Percentiles rank a stretch among this genome's conserved stretches.
phyloP scores from a whole-genome alignment of 73 alveolate genomes.

The Tetrahymena malaccensis region DNA sequence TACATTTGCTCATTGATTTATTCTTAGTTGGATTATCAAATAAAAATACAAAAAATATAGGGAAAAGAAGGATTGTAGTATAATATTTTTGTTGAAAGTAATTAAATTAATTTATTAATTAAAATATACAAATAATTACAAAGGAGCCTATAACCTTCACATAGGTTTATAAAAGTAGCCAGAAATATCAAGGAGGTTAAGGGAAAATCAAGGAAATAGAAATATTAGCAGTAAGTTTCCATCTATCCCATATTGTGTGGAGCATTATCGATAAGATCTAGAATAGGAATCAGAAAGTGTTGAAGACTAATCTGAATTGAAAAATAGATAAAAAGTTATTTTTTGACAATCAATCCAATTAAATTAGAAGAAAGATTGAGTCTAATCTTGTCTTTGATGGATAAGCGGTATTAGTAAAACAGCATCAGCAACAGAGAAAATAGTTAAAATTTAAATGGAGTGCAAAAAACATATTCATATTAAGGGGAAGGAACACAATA shows the following conservation, averaged over 20 bases:
- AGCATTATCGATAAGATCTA: background rate
- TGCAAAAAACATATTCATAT: background rate
- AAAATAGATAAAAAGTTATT: background rate
- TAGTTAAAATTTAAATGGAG: background rate
- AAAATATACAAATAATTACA: background rate
- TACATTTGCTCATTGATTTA: background rate
- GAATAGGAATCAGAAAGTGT: background rate
- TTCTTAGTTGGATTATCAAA: background rate
- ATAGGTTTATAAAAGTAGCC: background rate
- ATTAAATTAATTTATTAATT: background rate
- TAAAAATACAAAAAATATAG: background rate
- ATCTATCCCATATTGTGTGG: background rate
- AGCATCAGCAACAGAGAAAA: background rate
- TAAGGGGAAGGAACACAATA: background rate
- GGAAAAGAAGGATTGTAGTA: background rate
- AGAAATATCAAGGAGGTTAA: background rate
- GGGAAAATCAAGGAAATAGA: background rate
- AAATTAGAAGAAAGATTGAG: background rate
- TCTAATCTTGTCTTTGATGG: background rate
- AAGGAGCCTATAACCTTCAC: background rate
- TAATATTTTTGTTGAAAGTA: background rate
- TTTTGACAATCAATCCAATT: background rate
- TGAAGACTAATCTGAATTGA: background rate
- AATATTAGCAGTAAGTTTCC: background rate
- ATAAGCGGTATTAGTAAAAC: background rate